phyloP scores from a whole-genome alignment of 2,329 filamentous ascomycete genomes.

The Alternaria metachromatica region DNA sequence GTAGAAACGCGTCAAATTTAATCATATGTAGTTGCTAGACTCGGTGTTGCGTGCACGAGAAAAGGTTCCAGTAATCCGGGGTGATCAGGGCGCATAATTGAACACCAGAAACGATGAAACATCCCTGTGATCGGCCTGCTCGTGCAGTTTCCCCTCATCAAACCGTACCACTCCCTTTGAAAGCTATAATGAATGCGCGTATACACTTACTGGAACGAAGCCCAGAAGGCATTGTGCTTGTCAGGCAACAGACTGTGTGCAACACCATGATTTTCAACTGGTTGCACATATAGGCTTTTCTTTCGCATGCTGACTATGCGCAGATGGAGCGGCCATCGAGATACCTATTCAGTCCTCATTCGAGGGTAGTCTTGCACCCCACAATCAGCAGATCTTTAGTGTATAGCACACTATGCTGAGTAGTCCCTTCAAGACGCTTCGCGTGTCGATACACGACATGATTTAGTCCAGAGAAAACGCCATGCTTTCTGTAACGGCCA shows the following conservation, averaged over 20 bases:
- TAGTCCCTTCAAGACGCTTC: neutral
- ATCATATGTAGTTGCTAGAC: neutral
- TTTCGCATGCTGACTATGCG: neutral
- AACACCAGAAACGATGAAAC: neutral
- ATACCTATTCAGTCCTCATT: neutral
- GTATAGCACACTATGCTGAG: neutral
- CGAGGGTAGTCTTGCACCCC: neutral
- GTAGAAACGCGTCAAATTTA: neutral
- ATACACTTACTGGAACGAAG: neutral
- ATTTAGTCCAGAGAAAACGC: neutral
- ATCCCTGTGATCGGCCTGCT: neutral
- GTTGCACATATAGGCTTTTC: neutral
- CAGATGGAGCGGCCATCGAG: neutral
- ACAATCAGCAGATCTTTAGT: neutral
- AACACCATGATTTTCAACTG: neutral
- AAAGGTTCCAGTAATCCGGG: neutral
- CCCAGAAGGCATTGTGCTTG: neutral
- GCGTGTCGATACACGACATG: neutral
- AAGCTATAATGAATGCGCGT: neutral
- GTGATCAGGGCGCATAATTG: neutral
- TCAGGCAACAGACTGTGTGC: neutral
- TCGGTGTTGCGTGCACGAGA: neutral
- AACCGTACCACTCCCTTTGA: neutral
- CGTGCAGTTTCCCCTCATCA: neutral
- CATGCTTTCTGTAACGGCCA: neutral